phyloP scores from a whole-genome alignment of 139 green algal species.

The Picochlorum sp. region DNA sequence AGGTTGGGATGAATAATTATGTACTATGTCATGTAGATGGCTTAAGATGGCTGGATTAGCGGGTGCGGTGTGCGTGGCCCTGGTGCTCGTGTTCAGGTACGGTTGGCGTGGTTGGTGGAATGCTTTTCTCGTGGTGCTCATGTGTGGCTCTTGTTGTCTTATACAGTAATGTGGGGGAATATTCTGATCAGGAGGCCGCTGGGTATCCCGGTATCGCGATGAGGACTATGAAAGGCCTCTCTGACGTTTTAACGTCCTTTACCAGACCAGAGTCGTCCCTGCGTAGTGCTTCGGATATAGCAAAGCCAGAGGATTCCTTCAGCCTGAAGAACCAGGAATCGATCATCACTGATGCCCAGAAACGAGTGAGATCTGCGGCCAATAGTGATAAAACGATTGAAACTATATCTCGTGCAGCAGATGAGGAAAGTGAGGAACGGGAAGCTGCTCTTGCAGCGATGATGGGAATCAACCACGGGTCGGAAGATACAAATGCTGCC shows the following conservation, averaged over 20 bases:
- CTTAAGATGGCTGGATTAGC: too few species aligned
- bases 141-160: background rate
- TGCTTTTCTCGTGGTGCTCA: background rate
- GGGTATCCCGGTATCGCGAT: background rate
- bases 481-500: background rate
- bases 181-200: background rate
- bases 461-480: conserved; percentile 3
- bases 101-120: background rate
- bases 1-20: too few species aligned
- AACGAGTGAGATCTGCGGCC: conserved; percentile 1
- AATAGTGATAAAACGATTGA: conserved; percentile 1
- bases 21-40: too few species aligned
- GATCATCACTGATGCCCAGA: background rate
- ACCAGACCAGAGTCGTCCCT: too few species aligned
- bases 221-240: background rate
- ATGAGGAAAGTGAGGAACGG: background rate
- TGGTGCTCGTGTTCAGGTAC: background rate
- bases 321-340: background rate
- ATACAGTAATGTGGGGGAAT: background rate
- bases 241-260: background rate
- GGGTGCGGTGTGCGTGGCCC: too few species aligned
- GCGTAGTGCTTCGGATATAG: too few species aligned
- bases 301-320: background rate
- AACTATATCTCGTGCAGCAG: background rate
- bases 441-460: conserved; percentile 1